A percentile compares a stretch with the other conserved stretches of the same genome.
phyloP scores from a whole-genome alignment of 441 rosid species.

The Melastoma candidum region DNA sequence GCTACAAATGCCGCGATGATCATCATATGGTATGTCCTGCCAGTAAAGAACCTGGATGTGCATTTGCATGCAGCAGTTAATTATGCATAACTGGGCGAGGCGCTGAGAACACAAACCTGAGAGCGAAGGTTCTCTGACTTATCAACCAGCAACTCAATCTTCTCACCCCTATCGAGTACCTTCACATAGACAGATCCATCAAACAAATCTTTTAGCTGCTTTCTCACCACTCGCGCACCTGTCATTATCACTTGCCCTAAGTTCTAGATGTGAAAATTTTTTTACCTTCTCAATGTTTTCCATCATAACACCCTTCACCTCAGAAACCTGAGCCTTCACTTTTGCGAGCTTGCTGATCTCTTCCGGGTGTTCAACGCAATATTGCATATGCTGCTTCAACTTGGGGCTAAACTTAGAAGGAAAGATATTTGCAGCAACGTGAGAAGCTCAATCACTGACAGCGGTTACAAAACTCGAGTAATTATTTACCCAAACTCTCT shows the following conservation, averaged over 20 bases:
- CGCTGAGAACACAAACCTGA: constrained; percentile 18
- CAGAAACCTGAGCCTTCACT: constrained; percentile 56
- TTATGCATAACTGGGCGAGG: neutral
- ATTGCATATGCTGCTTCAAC: constrained; percentile 53
- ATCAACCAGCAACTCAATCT: constrained; percentile 30
- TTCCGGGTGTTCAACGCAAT: constrained; percentile 47
- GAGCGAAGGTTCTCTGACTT: constrained; percentile 29
- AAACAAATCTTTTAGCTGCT: neutral
- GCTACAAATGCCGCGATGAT: too few relatives aligned
- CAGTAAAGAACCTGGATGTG: neutral
- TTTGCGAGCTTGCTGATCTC: constrained; percentile 58
- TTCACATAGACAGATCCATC: constrained; percentile 1
- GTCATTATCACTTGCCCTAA: too few relatives aligned
- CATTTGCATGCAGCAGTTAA: neutral
- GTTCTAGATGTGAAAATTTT: neutral
- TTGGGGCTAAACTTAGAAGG: constrained; percentile 25
- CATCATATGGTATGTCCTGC: too few relatives aligned
- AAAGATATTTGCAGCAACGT: neutral
- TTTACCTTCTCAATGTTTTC: constrained; percentile 31
- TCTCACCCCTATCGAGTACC: constrained; percentile 31
- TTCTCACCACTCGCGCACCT: too few relatives aligned
- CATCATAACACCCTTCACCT: constrained; percentile 59
- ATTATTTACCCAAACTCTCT: constrained; percentile 28
- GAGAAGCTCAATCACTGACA: neutral
- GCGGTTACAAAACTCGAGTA: neutral